Conservation (phyloP, 1,284 basidiomycete genomes). For the Agaricales sp. region DNA sequence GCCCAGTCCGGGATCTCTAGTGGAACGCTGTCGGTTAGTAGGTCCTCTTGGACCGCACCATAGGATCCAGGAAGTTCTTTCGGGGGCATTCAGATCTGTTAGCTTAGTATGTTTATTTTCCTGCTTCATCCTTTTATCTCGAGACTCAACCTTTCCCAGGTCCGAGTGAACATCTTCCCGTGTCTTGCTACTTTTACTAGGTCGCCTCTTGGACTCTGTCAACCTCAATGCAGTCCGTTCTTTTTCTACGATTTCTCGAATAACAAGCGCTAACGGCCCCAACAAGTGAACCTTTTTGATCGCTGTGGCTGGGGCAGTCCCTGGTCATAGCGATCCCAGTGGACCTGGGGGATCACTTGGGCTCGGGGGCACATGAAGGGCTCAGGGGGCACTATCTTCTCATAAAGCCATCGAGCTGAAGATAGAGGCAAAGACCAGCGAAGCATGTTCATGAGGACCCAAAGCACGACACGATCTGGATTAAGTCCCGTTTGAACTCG, state of each 20-base stretch:
- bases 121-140: neutral
- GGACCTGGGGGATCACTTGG: neutral
- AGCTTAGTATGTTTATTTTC: neutral
- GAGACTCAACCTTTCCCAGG: neutral
- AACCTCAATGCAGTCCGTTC: neutral
- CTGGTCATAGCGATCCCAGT: neutral
- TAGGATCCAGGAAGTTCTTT: neutral
- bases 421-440: no score
- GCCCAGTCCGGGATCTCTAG: neutral
- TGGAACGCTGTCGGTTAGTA: neutral
- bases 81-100: neutral
- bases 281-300: neutral
- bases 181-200: no score
- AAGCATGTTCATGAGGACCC: no score
- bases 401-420: no score
- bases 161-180: neutral
- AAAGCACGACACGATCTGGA: no score
- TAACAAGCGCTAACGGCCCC: neutral
- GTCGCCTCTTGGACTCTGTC: no score
- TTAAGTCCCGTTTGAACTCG: no score
- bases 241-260: no score
- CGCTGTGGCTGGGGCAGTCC: neutral
- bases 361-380: neutral
- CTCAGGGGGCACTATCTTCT: no score
- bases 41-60: neutral